phyloP scores from a whole-genome alignment of 225 moss, liverwort and hornwort genomes.

The Marchantia paleacea region DNA sequence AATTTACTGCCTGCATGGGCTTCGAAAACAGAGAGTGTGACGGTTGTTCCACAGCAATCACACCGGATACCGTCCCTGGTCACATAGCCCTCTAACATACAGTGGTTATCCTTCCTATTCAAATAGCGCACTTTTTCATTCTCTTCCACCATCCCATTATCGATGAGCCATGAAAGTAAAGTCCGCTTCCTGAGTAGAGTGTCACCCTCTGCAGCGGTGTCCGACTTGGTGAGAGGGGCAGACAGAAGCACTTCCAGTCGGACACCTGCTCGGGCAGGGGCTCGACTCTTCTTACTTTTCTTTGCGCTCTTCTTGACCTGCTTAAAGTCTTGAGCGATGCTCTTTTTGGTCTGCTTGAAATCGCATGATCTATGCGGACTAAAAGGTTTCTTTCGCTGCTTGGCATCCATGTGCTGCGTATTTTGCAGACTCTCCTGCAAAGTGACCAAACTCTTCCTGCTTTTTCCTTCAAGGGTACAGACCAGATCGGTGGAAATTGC shows the following conservation, averaged over 20 bases:
- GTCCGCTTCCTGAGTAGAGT: conserved; percentile 57
- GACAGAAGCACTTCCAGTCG: conserved; percentile 88
- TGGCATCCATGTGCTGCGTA: neutral
- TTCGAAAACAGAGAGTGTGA: conserved; percentile 85
- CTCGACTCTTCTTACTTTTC: conserved; percentile 70
- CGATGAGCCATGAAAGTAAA: conserved; percentile 84
- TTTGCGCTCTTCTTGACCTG: conserved; percentile 39
- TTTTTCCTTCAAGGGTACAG: conserved; percentile 20
- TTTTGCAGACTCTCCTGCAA: conserved; percentile 35
- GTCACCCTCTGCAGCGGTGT: conserved; percentile 44
- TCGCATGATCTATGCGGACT: conserved; percentile 19
- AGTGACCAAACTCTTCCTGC: conserved; percentile 29
- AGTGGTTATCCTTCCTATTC: conserved; percentile 57
- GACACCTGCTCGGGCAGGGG: conserved; percentile 54
- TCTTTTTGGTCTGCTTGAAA: conserved; percentile 36
- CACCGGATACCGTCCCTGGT: conserved; percentile 78
- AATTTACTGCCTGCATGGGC: conserved; percentile 94
- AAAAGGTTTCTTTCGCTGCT: conserved; percentile 28
- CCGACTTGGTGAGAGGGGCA: conserved; percentile 49
- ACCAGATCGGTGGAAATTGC: conserved; percentile 18
- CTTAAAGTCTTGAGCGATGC: conserved; percentile 18
- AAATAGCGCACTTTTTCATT: conserved; percentile 65
- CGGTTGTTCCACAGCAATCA: conserved; percentile 64
- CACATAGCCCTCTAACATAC: conserved; percentile 61
- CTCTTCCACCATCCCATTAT: conserved; percentile 64